Evolutionary conservation across 768 basidiomycete species (phyloP).

Genomic region (Russula olivacea): DNA sequence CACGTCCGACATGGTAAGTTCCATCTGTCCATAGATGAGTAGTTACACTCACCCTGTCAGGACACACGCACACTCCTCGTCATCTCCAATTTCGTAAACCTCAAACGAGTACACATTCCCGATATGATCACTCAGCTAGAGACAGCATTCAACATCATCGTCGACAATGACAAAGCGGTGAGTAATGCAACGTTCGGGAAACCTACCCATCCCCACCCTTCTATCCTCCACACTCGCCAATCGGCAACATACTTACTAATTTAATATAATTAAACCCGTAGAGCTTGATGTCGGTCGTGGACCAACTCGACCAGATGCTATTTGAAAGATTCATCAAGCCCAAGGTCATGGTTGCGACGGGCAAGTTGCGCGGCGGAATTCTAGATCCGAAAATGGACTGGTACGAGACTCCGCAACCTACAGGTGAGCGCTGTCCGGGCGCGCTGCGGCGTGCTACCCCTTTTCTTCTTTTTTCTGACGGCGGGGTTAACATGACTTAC

Average conservation of each 20-base stretch:
- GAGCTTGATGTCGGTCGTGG: slow-evolving; percentile 71
- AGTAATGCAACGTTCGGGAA: not conserved
- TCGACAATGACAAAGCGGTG: slow-evolving; percentile 69
- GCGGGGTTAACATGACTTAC: not conserved
- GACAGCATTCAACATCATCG: slow-evolving; percentile 61
- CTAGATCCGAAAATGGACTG: slow-evolving; percentile 81
- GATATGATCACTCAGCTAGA: slow-evolving; percentile 78
- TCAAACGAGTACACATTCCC: slow-evolving; percentile 66
- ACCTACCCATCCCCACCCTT: not conserved
- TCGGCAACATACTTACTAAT: not conserved
- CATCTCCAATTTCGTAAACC: slow-evolving; percentile 78
- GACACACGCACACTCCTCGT: slow-evolving; percentile 84
- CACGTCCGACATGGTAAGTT: slow-evolving; percentile 54
- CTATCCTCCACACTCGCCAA: slow-evolving; percentile 2
- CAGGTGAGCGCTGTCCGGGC: slow-evolving; percentile 46
- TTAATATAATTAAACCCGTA: slow-evolving; percentile 28
- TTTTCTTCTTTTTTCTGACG: not conserved
- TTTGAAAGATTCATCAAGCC: slow-evolving; percentile 86
- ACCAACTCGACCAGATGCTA: slow-evolving; percentile 80
- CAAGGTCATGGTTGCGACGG: slow-evolving; percentile 61
- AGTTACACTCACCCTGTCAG: slow-evolving; percentile 36
- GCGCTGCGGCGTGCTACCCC: not conserved
- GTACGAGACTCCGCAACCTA: slow-evolving; percentile 90
- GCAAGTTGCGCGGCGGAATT: slow-evolving; percentile 73
- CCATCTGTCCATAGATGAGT: slow-evolving; percentile 1